Evolutionary conservation across 192 early-diverging fungal genomes (phyloP).

Genomic region (Podila minutissima): DNA sequence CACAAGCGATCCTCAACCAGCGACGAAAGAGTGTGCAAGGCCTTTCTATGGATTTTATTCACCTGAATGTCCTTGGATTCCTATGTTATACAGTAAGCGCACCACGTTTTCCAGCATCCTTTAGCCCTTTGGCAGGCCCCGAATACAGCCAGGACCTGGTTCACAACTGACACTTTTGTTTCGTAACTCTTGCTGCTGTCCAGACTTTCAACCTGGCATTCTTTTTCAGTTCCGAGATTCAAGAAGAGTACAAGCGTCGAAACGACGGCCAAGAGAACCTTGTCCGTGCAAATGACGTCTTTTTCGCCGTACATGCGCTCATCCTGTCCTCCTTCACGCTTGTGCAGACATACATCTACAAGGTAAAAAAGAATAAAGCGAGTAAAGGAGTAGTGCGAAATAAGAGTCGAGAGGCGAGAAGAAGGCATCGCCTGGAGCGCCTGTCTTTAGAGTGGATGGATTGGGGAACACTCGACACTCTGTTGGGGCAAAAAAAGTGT

Average conservation of each 20-base stretch:
- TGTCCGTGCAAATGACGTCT: slow-evolving; percentile 83
- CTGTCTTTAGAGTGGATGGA: neutral
- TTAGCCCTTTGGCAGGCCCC: neutral
- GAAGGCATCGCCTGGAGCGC: neutral
- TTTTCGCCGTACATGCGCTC: slow-evolving; percentile 88
- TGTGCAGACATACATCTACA: slow-evolving; percentile 70
- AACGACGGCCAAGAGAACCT: slow-evolving; percentile 73
- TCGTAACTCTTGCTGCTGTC: neutral
- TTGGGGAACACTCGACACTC: neutral
- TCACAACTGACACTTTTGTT: neutral
- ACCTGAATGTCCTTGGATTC: slow-evolving; percentile 87
- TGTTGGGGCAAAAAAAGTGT: neutral
- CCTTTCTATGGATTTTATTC: slow-evolving; percentile 88
- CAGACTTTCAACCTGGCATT: slow-evolving; percentile 79
- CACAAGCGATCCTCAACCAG: slow-evolving; percentile 82
- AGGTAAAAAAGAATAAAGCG: slow-evolving; percentile 41
- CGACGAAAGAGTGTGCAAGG: slow-evolving; percentile 80
- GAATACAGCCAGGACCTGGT: neutral
- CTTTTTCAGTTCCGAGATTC: slow-evolving; percentile 66
- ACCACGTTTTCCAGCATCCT: neutral
- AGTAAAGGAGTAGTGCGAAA: neutral
- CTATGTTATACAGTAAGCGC: slow-evolving; percentile 74
- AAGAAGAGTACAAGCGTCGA: slow-evolving; percentile 74
- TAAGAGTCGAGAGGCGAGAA: neutral
- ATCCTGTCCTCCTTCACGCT: slow-evolving; percentile 66